A percentile compares a stretch with the other conserved stretches of the same genome.
Conservation (phyloP, 2,329 filamentous ascomycete species). For the Fusarium sacchari region DNA sequence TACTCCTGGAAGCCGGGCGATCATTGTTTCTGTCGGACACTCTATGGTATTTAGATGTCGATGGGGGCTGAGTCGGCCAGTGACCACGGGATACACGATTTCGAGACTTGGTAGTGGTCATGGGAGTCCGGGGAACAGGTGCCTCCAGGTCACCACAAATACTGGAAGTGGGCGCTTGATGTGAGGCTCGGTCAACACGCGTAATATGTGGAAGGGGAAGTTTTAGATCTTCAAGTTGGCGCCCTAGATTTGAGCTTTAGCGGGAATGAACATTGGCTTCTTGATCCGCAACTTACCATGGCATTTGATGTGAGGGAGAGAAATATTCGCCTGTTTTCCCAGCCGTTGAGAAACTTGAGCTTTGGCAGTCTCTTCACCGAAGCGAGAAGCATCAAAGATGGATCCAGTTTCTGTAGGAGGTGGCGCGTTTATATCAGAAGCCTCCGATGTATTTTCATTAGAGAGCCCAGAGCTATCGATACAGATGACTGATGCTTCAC, state of each 20-base stretch:
- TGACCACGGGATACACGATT: not conserved
- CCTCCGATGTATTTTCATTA: not conserved
- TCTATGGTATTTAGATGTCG: not conserved
- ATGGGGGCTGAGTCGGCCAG: slow-evolving; percentile 4
- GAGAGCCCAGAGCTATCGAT: not conserved
- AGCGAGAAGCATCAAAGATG: not conserved
- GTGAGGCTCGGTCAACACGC: not conserved
- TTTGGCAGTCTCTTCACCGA: not conserved
- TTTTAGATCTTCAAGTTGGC: slow-evolving; percentile 3
- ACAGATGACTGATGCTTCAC: not conserved
- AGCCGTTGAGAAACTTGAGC: not conserved
- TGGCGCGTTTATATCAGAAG: not conserved
- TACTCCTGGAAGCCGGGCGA: slow-evolving; percentile 44
- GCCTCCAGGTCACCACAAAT: slow-evolving; percentile 48
- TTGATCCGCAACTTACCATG: not conserved
- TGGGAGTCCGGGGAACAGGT: slow-evolving; percentile 39
- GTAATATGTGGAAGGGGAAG: slow-evolving; percentile 17
- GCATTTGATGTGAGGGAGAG: not conserved
- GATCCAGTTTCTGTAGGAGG: not conserved
- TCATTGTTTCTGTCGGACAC: not conserved
- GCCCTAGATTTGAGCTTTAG: slow-evolving; percentile 3
- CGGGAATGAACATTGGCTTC: not conserved
- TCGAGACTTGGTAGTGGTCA: not conserved
- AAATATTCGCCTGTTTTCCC: not conserved
- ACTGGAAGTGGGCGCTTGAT: slow-evolving; percentile 32